Evolutionary conservation across 495 filamentous ascomycete genomes (phyloP), one percentile per base, ranked within the genome.

Genomic region (Trypethelium eluteriae): DNA sequence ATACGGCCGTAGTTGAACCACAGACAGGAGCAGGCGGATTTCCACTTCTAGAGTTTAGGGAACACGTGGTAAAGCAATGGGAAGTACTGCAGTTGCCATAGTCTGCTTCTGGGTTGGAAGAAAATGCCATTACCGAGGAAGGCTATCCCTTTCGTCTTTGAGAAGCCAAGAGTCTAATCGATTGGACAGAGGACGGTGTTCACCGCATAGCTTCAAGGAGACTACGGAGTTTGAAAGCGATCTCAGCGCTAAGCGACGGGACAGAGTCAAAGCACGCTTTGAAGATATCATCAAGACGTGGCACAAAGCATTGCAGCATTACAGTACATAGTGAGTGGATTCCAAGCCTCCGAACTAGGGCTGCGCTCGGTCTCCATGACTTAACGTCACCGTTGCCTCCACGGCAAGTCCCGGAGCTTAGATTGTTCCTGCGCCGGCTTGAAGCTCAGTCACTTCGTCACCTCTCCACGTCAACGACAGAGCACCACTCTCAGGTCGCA

Each of bases 351-450:
- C 41, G 41, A 14, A 14, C 0, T 44, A 44, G 14, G 6, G 41
- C 41, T 44, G 14, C 14, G 14, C 32, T 3, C 10, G 49, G 49
- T 18, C n/a, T 59, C 53, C 53, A 59, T 32, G 25, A 59, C 34
- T 25, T 59, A 59, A 59, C 53, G 53, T 59, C 53, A 59, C 53
- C 53, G 14, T 0, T 7, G 9, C 14, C 7, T 11, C n/a, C 49
- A 18, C 49, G 41, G 9, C 14, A 53, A 18, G 3, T 59, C 7
- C 53, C 53, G 53, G 53, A 34, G 32, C 25, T 59, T 59, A 1
- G 14, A 59, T 59, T 59, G 25, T 59, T 59, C 53, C 53, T 18
- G 11, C 53, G 53, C 53, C 53, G 32, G 53, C 18, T 53, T 18
- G 5, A 11, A 53, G 53, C 53, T 59, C 53, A 35, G n/a, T 2